Evolutionary conservation across 208 protist species (phyloP).

Genomic region (Angomonas desouzai): DNA sequence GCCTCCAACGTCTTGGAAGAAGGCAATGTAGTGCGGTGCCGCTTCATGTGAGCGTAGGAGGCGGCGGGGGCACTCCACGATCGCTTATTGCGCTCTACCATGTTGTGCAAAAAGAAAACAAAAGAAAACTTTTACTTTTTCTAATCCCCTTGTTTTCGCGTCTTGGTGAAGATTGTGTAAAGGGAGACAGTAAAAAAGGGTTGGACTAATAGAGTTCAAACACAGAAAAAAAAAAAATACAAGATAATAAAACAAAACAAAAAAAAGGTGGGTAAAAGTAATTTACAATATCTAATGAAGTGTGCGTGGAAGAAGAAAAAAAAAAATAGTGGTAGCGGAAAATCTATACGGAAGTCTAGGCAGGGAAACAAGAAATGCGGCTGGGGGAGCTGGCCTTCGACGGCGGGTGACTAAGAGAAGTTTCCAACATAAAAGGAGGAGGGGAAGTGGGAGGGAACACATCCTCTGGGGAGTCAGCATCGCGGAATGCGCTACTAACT

Average conservation of each 20-base stretch:
- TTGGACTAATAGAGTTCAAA: not conserved
- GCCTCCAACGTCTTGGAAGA: not conserved
- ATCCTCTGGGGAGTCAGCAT: not conserved
- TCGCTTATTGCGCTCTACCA: not conserved
- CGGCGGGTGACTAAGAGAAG: not conserved
- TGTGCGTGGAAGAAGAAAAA: constrained; percentile 11
- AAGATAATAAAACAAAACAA: constrained; percentile 12
- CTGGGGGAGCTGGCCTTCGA: not conserved
- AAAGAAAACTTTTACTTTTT: constrained; percentile 2
- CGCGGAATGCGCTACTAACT: not conserved
- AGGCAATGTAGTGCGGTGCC: not conserved
- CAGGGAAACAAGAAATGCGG: not conserved
- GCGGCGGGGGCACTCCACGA: constrained; percentile 7
- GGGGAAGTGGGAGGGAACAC: not conserved
- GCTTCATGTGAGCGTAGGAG: not conserved
- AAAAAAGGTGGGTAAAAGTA: constrained; percentile 4
- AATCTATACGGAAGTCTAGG: not conserved
- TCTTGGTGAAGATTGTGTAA: too few relatives aligned
- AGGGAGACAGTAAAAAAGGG: not conserved
- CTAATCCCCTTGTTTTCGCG: too few relatives aligned
- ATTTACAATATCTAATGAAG: not conserved
- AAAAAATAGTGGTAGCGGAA: constrained; percentile 7
- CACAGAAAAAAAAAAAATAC: constrained; percentile 12
- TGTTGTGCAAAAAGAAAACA: constrained; percentile 1
- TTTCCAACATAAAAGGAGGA: not conserved